Evolutionary conservation across 768 basidiomycete species (phyloP).

Genomic region (Hericium erinaceus): DNA sequence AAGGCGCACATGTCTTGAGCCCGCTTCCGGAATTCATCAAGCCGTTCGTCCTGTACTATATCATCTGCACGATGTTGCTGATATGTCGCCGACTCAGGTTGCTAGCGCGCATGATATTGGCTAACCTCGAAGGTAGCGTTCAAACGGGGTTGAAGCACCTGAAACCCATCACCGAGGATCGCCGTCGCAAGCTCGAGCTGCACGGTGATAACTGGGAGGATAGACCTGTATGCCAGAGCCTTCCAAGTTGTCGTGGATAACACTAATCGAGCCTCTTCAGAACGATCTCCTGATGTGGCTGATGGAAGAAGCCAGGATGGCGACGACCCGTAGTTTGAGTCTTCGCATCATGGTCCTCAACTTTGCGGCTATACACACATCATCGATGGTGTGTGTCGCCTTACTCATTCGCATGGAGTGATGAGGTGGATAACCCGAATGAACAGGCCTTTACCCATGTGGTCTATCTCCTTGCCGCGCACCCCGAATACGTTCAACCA

Average conservation of each 20-base stretch:
- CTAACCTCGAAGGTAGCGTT: not conserved
- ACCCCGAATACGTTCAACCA: slow-evolving; percentile 16
- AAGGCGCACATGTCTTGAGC: slow-evolving; percentile 23
- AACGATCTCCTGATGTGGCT: slow-evolving; percentile 34
- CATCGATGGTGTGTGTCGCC: slow-evolving; percentile 19
- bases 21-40: slow-evolving; percentile 26
- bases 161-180: not conserved
- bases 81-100: not conserved
- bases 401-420: not conserved
- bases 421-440: too few relatives aligned
- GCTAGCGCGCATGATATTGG: not conserved
- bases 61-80: too few relatives aligned
- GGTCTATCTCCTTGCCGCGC: slow-evolving; percentile 14
- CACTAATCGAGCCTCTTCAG: slow-evolving; percentile 13
- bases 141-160: not conserved
- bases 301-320: slow-evolving; percentile 23
- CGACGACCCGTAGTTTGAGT: slow-evolving; percentile 21
- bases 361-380: slow-evolving; percentile 28
- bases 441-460: slow-evolving; percentile 2
- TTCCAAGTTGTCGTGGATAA: too few relatives aligned
- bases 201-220: slow-evolving; percentile 1
- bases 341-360: slow-evolving; percentile 29
- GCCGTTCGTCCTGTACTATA: slow-evolving; percentile 19
- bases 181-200: not conserved
- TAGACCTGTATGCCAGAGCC: not conserved